These are phyloP conservation scores for Ceratobasidium sp. DNA, from an alignment of 1,284 basidiomycete species.

Conservation along the genomic window DNA sequence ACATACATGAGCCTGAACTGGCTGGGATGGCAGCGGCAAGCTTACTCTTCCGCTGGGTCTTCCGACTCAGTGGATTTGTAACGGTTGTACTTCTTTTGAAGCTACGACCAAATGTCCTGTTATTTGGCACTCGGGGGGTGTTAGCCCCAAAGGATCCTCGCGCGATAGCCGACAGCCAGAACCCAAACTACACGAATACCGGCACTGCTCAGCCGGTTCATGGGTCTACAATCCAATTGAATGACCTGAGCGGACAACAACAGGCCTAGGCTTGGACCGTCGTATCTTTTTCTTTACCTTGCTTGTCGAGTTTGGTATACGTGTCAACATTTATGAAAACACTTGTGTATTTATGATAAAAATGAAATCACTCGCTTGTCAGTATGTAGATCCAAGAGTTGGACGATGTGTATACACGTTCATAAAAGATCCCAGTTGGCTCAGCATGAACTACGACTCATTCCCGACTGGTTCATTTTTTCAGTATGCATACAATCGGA, in stretches of 20 bases:
- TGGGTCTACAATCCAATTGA: background rate
- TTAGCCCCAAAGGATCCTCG: background rate
- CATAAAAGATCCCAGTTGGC: too few species aligned
- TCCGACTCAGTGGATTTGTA: background rate
- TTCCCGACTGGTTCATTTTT: too few species aligned
- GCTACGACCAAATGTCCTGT: background rate
- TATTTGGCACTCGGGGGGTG: background rate
- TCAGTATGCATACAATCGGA: too few species aligned
- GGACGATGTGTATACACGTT: too few species aligned
- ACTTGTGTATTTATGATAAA: too few species aligned
- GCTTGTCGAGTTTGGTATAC: too few species aligned
- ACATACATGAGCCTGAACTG: background rate
- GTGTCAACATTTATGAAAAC: too few species aligned
- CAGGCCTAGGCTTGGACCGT: too few species aligned
- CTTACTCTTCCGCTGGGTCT: background rate
- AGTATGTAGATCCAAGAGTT: too few species aligned
- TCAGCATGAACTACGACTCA: too few species aligned
- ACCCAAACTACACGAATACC: background rate
- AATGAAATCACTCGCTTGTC: too few species aligned
- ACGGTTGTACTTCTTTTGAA: background rate
- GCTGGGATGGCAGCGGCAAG: background rate
- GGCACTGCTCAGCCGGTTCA: background rate
- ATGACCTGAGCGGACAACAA: background rate
- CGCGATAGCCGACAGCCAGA: background rate
- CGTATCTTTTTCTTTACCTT: too few species aligned